Percentiles rank a stretch among this genome's conserved stretches.
Evolutionary conservation across 2,329 filamentous ascomycete genomes (phyloP).

Genomic region (Colletotrichum kahawae): DNA sequence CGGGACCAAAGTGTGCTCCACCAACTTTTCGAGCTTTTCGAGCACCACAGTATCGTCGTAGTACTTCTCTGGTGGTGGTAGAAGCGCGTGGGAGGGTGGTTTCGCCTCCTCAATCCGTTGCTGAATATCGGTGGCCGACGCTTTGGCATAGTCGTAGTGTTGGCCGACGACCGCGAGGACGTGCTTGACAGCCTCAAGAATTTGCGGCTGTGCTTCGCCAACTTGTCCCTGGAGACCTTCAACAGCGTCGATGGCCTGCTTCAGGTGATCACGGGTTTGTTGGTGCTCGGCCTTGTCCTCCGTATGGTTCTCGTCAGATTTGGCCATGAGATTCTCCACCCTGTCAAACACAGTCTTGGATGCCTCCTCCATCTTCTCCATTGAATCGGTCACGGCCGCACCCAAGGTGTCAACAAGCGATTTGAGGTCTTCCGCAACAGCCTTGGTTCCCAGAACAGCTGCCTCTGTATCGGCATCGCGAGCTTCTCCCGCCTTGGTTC

Average conservation of each 20-base stretch:
- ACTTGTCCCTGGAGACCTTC: slow-evolving; percentile 80
- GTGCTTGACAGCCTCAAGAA: slow-evolving; percentile 84
- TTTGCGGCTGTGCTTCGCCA: slow-evolving; percentile 84
- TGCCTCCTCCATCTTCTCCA: slow-evolving; percentile 86
- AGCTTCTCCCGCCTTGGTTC: slow-evolving; percentile 74
- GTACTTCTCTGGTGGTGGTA: slow-evolving; percentile 12
- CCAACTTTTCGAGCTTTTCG: slow-evolving; percentile 42
- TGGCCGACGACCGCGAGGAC: slow-evolving; percentile 82
- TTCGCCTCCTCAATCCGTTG: slow-evolving; percentile 67
- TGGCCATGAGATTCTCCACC: slow-evolving; percentile 78
- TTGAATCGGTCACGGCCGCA: slow-evolving; percentile 77
- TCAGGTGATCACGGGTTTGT: slow-evolving; percentile 80
- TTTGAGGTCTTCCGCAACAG: slow-evolving; percentile 85
- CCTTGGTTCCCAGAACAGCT: slow-evolving; percentile 76
- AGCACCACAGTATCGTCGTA: slow-evolving; percentile 28
- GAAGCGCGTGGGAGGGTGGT: slow-evolving; percentile 36
- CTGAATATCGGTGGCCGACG: slow-evolving; percentile 60
- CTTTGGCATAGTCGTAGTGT: slow-evolving; percentile 88
- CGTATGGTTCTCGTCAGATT: slow-evolving; percentile 76
- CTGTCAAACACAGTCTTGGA: slow-evolving; percentile 85
- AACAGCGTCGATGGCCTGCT: slow-evolving; percentile 74
- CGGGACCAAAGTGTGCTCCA: slow-evolving; percentile 57
- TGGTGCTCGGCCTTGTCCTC: slow-evolving; percentile 81
- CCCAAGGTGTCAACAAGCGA: slow-evolving; percentile 85
- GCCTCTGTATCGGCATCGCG: slow-evolving; percentile 76